Evolutionary conservation across 2,329 filamentous ascomycete species (phyloP).

Genomic region (Aspergillus flavus): DNA sequence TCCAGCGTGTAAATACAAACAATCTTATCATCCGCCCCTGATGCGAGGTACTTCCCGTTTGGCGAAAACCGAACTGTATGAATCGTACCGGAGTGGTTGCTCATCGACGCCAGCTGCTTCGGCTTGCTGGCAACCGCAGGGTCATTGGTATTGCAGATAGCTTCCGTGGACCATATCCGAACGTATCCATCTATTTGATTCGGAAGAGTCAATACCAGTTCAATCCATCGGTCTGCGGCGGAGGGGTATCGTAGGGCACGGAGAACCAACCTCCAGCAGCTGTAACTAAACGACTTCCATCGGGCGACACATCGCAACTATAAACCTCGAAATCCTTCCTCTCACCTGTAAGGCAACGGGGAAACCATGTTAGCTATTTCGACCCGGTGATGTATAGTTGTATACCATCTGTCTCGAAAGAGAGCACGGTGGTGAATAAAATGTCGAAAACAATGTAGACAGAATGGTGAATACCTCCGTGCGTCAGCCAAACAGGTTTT

Average conservation of each 20-base stretch:
- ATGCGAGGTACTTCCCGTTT: slow-evolving; percentile 92
- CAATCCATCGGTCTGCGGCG: background rate
- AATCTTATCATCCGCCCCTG: slow-evolving; percentile 97
- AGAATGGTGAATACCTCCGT: slow-evolving; percentile 65
- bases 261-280: slow-evolving; percentile 77
- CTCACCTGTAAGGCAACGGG: slow-evolving; percentile 63
- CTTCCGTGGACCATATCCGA: slow-evolving; percentile 95
- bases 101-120: slow-evolving; percentile 95
- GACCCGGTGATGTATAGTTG: background rate
- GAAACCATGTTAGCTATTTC: slow-evolving; percentile 19
- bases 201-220: slow-evolving; percentile 14
- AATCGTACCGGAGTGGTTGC: slow-evolving; percentile 96
- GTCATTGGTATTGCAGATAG: slow-evolving; percentile 80
- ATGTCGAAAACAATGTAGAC: slow-evolving; percentile 7
- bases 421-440: background rate
- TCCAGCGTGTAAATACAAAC: slow-evolving; percentile 96
- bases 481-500: slow-evolving; percentile 93
- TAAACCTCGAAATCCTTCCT: slow-evolving; percentile 99
- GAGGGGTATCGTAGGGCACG: background rate
- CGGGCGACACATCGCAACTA: slow-evolving; percentile 94
- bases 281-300: slow-evolving; percentile 87
- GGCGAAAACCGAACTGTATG: slow-evolving; percentile 96
- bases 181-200: slow-evolving; percentile 78
- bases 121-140: slow-evolving; percentile 71
- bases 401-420: too few relatives aligned